phyloP scores from a whole-genome alignment of 176 grass and related monocot species.

The Paspalum notatum region DNA sequence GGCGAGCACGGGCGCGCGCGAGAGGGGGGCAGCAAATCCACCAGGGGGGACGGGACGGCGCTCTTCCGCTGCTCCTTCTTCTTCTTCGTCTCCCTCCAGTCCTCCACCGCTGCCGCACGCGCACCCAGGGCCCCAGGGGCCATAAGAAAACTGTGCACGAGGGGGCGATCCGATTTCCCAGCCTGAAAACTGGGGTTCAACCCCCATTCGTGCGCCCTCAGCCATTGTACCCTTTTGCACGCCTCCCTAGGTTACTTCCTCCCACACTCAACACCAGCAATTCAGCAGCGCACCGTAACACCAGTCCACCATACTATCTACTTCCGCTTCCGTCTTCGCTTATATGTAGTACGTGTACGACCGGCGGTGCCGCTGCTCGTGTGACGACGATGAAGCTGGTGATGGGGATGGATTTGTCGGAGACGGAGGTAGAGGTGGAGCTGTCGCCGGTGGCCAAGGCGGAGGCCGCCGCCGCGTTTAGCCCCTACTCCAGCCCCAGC shows the following conservation, averaged over 20 bases:
- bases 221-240: conserved; percentile 63
- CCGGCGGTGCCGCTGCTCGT: not conserved
- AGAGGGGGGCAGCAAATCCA: conserved; percentile 32
- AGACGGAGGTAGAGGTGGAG: conserved; percentile 43
- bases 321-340: too few relatives aligned
- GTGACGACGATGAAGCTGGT: conserved; percentile 23
- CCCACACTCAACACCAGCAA: conserved; percentile 30
- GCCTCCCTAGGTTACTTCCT: conserved; percentile 55
- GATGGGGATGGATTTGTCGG: conserved; percentile 28
- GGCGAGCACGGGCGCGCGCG: conserved; percentile 33
- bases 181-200: conserved; percentile 99
- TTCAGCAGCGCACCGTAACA: too few relatives aligned
- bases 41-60: conserved; percentile 29
- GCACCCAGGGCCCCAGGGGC: conserved; percentile 1
- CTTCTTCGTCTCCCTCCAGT: not conserved
- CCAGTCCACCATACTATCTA: too few relatives aligned
- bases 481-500: conserved; percentile 70
- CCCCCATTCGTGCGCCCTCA: conserved; percentile 84
- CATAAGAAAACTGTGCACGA: conserved; percentile 47
- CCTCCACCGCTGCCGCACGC: not conserved
- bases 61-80: not conserved
- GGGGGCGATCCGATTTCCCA: conserved; percentile 78
- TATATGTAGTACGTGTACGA: too few relatives aligned
- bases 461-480: conserved; percentile 40
- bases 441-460: conserved; percentile 51